Conservation (phyloP, 805 yeast species). For the Wickerhamiella musiphila region DNA sequence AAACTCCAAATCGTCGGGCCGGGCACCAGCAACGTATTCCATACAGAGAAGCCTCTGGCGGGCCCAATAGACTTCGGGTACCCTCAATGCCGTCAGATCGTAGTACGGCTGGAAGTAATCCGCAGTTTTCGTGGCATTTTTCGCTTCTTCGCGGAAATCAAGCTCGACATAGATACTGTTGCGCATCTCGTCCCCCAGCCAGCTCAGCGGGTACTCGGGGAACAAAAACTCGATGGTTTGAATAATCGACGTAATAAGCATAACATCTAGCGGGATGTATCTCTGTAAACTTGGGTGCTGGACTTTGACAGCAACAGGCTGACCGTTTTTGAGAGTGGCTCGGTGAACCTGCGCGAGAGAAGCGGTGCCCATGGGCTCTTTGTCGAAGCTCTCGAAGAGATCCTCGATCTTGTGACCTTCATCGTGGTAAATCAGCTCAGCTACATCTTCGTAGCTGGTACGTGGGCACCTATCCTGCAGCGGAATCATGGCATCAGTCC, state of each 20-base stretch:
- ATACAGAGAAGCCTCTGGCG: constrained; percentile 58
- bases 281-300: constrained; percentile 81
- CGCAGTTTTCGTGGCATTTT: constrained; percentile 55
- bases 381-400: constrained; percentile 46
- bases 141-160: constrained; percentile 74
- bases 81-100: constrained; percentile 52
- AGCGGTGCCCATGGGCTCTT: constrained; percentile 81
- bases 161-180: constrained; percentile 78
- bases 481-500: constrained; percentile 92
- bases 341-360: constrained; percentile 90
- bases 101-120: constrained; percentile 43
- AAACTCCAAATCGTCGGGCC: constrained; percentile 61
- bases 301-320: constrained; percentile 79
- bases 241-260: constrained; percentile 62
- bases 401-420: constrained; percentile 44
- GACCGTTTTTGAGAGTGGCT: constrained; percentile 45
- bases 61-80: constrained; percentile 59
- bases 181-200: constrained; percentile 92
- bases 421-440: constrained; percentile 49
- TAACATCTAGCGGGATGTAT: constrained; percentile 81
- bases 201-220: constrained; percentile 83
- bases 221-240: constrained; percentile 55
- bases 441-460: constrained; percentile 53
- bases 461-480: constrained; percentile 81
- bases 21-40: constrained; percentile 72